phyloP scores from a whole-genome alignment of 306 rosid species.

The Quercus ilex region DNA sequence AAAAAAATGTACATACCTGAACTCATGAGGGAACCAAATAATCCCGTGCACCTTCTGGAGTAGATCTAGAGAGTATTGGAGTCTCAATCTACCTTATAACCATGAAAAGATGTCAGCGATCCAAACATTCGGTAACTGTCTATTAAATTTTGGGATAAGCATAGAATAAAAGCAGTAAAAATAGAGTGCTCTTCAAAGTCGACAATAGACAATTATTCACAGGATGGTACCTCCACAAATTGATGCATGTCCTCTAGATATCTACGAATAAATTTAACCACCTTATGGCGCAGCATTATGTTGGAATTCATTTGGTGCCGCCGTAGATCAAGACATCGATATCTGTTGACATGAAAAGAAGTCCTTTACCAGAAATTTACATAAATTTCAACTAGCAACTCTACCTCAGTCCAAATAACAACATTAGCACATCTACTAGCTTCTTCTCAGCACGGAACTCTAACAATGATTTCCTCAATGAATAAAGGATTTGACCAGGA shows the following conservation, averaged over 20 bases:
- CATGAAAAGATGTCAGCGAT: constrained; percentile 42
- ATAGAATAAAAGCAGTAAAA: not conserved
- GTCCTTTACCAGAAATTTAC: constrained; percentile 1
- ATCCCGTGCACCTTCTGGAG: constrained; percentile 99
- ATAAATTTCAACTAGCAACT: not conserved
- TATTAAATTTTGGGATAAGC: not conserved
- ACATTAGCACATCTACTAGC: not conserved
- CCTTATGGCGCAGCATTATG: constrained; percentile 74
- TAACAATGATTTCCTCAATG: not conserved
- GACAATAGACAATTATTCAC: not conserved
- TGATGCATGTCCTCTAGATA: constrained; percentile 75
- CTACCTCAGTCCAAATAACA: not conserved
- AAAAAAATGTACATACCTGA: constrained; percentile 63
- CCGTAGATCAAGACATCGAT: constrained; percentile 87
- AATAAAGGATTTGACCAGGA: not conserved
- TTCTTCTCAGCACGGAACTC: not conserved
- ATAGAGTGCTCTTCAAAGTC: not conserved
- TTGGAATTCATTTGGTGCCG: constrained; percentile 81
- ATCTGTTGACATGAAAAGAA: constrained; percentile 43
- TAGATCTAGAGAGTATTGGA: constrained; percentile 93
- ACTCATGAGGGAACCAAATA: constrained; percentile 95
- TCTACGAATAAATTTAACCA: constrained; percentile 85
- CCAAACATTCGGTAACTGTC: not conserved
- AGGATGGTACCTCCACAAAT: constrained; percentile 85
- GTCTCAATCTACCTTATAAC: constrained; percentile 98